phyloP scores from a whole-genome alignment of 176 grass and related monocot genomes.

The Cenchrus purpureus region DNA sequence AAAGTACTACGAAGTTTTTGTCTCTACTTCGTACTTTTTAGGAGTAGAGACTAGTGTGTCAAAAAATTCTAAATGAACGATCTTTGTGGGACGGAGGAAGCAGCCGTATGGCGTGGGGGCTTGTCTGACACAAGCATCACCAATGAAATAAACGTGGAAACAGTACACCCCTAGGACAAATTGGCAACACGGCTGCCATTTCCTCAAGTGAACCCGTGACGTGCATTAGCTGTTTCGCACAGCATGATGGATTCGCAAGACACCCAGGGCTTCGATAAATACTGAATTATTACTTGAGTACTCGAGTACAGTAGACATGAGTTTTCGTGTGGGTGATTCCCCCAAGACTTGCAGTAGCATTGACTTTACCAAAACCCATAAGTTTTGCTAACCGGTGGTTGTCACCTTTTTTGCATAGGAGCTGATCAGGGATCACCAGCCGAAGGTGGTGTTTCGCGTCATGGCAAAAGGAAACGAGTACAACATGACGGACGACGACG shows the following conservation, averaged over 20 bases:
- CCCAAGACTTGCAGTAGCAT: neutral
- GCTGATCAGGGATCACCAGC: neutral
- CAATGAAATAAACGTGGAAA: neutral
- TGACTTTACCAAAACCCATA: neutral
- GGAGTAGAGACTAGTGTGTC: too few species aligned
- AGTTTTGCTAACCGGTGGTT: neutral
- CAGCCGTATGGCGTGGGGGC: too few species aligned
- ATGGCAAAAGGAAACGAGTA: slow-evolving; percentile 2
- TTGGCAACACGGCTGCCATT: neutral
- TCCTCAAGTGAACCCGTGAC: neutral
- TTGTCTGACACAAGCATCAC: neutral
- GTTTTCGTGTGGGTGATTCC: neutral
- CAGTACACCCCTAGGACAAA: too few species aligned
- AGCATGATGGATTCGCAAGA: neutral
- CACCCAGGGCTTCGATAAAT: neutral
- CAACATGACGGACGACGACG: neutral
- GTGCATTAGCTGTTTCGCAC: neutral
- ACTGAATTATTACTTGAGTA: too few species aligned
- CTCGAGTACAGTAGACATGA: neutral
- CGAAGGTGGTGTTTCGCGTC: neutral
- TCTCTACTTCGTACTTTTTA: too few species aligned
- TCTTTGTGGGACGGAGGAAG: too few species aligned
- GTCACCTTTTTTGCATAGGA: neutral
- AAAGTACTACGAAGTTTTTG: too few species aligned
- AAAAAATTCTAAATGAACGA: too few species aligned